These are phyloP conservation scores for Psidium friedrichsthalianum DNA, from an alignment of 345 rosid genomes.

Conservation along the genomic window DNA sequence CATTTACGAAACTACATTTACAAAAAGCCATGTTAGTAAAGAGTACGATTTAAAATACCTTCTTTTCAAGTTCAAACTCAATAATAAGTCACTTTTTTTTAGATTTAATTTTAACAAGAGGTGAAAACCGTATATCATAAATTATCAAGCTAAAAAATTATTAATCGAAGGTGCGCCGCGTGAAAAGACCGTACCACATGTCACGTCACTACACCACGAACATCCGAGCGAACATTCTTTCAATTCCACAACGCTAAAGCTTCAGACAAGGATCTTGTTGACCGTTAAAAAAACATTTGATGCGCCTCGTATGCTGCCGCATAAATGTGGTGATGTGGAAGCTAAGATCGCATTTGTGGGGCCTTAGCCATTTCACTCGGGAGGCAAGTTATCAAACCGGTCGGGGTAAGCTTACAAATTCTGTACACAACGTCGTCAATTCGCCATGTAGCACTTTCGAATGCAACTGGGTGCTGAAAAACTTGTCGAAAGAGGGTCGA, in stretches of 20 bases:
- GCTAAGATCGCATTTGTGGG: not conserved
- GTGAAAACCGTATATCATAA: too few relatives aligned
- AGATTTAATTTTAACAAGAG: too few relatives aligned
- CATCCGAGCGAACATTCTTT: too few relatives aligned
- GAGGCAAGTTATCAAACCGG: not conserved
- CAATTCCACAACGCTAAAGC: not conserved
- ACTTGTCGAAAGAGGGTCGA: constrained; percentile 42
- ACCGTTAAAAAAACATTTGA: not conserved
- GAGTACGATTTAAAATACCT: too few relatives aligned
- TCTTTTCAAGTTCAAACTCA: too few relatives aligned
- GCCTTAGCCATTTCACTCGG: not conserved
- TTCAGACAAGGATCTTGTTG: not conserved
- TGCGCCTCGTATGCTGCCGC: not conserved
- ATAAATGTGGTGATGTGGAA: not conserved
- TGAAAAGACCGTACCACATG: too few relatives aligned
- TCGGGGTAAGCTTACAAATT: not conserved
- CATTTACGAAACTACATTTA: too few relatives aligned
- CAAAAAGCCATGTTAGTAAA: too few relatives aligned
- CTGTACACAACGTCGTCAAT: constrained; percentile 4
- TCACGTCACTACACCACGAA: too few relatives aligned
- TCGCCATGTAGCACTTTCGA: constrained; percentile 15
- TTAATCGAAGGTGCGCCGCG: too few relatives aligned
- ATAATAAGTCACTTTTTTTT: too few relatives aligned
- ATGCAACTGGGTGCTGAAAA: constrained; percentile 25
- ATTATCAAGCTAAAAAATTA: too few relatives aligned